Evolutionary conservation across 768 basidiomycete species (phyloP), one percentile per base, ranked within the genome.

Genomic region (Mycena venus): DNA sequence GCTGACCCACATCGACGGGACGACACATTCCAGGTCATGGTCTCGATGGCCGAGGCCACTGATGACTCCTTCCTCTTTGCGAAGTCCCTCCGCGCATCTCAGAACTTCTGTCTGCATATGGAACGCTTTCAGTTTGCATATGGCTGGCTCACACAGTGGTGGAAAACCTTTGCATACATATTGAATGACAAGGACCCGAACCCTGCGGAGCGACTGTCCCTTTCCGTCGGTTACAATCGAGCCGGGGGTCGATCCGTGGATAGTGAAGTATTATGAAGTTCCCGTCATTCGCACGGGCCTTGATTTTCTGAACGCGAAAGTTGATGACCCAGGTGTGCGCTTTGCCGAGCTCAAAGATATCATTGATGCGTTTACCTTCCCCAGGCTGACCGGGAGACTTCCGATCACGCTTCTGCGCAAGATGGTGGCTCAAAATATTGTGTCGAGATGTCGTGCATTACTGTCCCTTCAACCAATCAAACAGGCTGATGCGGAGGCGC

Each of bases 1-100:
- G 69, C 51, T 11, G 72, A 76, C 32, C 79, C 78, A 11, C 79
- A 80, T 49, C 67, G 62, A 2, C 56, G 36, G 2, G 29, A 65
- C 23, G 64, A 65, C 38, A 38, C 9, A 3, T 31, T 53, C 2
- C 44, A 29, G 5, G 11, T 65, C 17, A 12, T 19, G 21, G 64
- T 65, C 29, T 23, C 32, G 8, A 65, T 65, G 64, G 64, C 36
- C 21, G 62, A 47, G 40, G 61, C 61, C 19, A 63, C 29, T 4
- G 61, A 63, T 34, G 61, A 65, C 34, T 65, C 64, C 3, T 65
- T 34, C 25, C 14, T 65, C 25, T 65, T 65, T 23, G 64, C 64
- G 21, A 32, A 53, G 32, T 51, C 64, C 17, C 44, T 49, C 38
- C 44, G 31, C 23, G 38, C 64, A n/a, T 15, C 32, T 27, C 64